Percentiles rank a stretch among this genome's conserved stretches.
Conservation (phyloP, 2,329 filamentous ascomycete species). For the Cladorrhinum sp. region DNA sequence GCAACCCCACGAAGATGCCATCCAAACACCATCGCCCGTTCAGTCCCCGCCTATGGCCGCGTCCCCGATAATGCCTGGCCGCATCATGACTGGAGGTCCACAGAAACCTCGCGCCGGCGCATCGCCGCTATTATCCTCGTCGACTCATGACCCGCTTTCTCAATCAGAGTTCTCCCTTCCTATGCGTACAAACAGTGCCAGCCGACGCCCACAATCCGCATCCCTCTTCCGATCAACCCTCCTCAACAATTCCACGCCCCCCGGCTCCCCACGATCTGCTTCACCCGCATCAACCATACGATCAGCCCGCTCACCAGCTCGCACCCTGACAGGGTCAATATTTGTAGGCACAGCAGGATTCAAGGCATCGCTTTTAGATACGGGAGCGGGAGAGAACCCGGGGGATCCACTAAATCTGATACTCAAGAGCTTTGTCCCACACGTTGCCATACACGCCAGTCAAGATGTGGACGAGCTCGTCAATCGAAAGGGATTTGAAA, state of each 20-base stretch:
- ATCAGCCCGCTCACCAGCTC: constrained; percentile 48
- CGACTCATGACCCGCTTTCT: constrained; percentile 39
- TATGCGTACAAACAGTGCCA: constrained; percentile 35
- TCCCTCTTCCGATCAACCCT: constrained; percentile 64
- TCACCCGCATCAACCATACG: constrained; percentile 51
- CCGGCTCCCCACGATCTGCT: constrained; percentile 62
- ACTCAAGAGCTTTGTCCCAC: constrained; percentile 81
- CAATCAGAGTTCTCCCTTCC: constrained; percentile 50
- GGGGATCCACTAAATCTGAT: constrained; percentile 64
- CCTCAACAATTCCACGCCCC: constrained; percentile 45
- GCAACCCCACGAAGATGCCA: constrained; percentile 65
- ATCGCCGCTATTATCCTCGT: constrained; percentile 11
- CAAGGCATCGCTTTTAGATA: constrained; percentile 45
- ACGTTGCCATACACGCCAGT: constrained; percentile 84
- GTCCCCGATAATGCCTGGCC: constrained; percentile 47
- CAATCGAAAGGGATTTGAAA: constrained; percentile 76
- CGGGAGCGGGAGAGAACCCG: constrained; percentile 42
- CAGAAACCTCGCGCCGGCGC: constrained; percentile 52
- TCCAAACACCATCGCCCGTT: constrained; percentile 59
- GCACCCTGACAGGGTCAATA: constrained; percentile 56
- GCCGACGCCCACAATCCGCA: constrained; percentile 40
- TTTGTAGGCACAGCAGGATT: constrained; percentile 41
- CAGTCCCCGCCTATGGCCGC: constrained; percentile 67
- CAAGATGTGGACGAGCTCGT: constrained; percentile 79
- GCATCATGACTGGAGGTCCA: constrained; percentile 39